A percentile compares a stretch with the other conserved stretches of the same genome.
These are phyloP conservation scores for Porcisia hertigi DNA, from an alignment of 208 protist species.

Conservation along the genomic window DNA sequence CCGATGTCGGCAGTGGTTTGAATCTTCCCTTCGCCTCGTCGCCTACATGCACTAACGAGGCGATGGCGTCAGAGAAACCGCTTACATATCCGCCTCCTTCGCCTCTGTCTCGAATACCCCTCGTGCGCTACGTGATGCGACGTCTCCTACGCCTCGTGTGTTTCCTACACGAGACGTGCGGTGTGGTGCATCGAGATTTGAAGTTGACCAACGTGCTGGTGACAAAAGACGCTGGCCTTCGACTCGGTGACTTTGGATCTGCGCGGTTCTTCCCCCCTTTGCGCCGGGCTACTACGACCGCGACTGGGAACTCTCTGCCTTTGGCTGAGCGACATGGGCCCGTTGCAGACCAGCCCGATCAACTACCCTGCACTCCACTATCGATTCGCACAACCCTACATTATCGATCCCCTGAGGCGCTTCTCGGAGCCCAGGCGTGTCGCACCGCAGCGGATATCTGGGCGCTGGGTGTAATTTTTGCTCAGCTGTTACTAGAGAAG, in stretches of 20 bases:
- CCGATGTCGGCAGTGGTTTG: background rate
- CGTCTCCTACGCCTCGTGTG: slow-evolving; percentile 63
- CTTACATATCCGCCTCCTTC: slow-evolving; percentile 21
- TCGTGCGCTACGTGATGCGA: slow-evolving; percentile 77
- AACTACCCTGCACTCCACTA: slow-evolving; percentile 55
- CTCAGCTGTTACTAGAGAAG: slow-evolving; percentile 76
- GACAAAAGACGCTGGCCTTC: slow-evolving; percentile 54
- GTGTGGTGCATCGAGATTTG: slow-evolving; percentile 86
- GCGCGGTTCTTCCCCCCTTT: slow-evolving; percentile 52
- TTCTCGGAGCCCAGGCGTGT: slow-evolving; percentile 69
- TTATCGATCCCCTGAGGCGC: slow-evolving; percentile 82
- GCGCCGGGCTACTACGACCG: background rate
- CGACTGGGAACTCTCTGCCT: background rate
- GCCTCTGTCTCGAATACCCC: slow-evolving; percentile 34
- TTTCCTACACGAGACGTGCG: slow-evolving; percentile 76
- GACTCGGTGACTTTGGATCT: slow-evolving; percentile 89
- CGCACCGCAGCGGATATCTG: slow-evolving; percentile 80
- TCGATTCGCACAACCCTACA: slow-evolving; percentile 84
- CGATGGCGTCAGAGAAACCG: background rate
- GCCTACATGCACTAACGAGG: background rate
- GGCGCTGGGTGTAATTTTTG: slow-evolving; percentile 86
- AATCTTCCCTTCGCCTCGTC: background rate
- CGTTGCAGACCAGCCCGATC: background rate
- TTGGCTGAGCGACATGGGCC: background rate
- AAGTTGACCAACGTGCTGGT: slow-evolving; percentile 91